phyloP scores from a whole-genome alignment of 1,284 basidiomycete species.

The Sanghuangporus baumii region DNA sequence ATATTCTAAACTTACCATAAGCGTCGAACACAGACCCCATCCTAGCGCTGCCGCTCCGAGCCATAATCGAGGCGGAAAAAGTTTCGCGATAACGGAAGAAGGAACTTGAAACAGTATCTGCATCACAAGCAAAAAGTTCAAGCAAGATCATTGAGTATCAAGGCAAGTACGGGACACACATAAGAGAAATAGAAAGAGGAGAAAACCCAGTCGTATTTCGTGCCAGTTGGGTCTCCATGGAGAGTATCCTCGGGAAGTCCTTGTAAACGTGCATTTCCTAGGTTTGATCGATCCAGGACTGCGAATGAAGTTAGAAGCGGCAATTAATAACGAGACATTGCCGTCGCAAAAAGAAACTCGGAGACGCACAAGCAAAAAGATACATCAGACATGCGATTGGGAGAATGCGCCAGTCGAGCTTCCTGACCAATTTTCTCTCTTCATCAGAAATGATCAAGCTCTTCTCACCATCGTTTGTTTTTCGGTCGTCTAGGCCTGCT shows the following conservation, averaged over 20 bases:
- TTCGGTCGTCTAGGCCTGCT: background rate
- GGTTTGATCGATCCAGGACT: constrained; percentile 32
- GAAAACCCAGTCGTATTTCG: constrained; percentile 69
- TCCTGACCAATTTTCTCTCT: constrained; percentile 56
- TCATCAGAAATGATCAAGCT: constrained; percentile 25
- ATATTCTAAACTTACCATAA: constrained; percentile 43
- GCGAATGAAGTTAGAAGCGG: constrained; percentile 3
- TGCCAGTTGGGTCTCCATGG: constrained; percentile 59
- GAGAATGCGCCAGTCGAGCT: constrained; percentile 61
- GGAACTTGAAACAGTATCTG: constrained; percentile 69
- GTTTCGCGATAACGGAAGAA: constrained; percentile 58
- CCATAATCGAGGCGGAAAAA: constrained; percentile 61
- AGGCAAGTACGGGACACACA: constrained; percentile 33
- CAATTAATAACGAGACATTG: constrained; percentile 38
- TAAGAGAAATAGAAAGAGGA: constrained; percentile 75
- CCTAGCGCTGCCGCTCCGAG: constrained; percentile 59
- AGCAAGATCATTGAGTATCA: background rate
- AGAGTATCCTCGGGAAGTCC: constrained; percentile 59
- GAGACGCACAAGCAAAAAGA: constrained; percentile 62
- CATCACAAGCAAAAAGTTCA: background rate
- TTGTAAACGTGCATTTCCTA: constrained; percentile 73
- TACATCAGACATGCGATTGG: constrained; percentile 69
- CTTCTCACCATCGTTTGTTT: background rate
- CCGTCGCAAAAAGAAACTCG: constrained; percentile 3
- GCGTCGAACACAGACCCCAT: constrained; percentile 64